Base-by-base conservation (phyloP, 305 asterid genomes). In the Petunia hybrid region DNA sequence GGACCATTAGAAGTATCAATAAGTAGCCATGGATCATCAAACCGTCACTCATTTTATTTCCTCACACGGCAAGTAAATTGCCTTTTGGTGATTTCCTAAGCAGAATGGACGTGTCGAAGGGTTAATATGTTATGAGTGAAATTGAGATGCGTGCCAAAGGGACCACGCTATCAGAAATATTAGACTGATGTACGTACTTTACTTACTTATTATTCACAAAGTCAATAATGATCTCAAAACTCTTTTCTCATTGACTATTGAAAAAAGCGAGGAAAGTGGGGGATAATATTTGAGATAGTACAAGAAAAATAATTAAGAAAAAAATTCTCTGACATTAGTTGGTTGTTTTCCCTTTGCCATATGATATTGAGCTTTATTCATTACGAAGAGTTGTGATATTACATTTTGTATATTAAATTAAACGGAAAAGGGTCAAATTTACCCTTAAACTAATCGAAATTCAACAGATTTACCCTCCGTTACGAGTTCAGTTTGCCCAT, bases 61-160 rank as follows among this genome's bases (percentile, higher is more conserved):
- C 65, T 46, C 71, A 81, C 77, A 86, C 83, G 90, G 83, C 88
- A 86, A 84, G 85, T 79, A 87, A 84, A 61, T 6, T 41, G 81
- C 80, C 75, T 41, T 42, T 43, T 67, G 40, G 14, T 22, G 16
- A 46, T 46, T 56, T 63, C 70, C 68, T 60, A 42, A 77, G 78
- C 57, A 71, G 61, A 81, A 36, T 39, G 59, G 79, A 85, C 87
- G 85, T 85, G 86, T 80, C 86, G 36, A 68, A 41, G 55, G 70
- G 59, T 16, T 42, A 82, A 41, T 22, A 22, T 36, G 3, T 48
- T 51, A 64, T n/a, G 45, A 31, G 65, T 13, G 7, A 57, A 77
- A 81, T 88, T 42, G 88, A 67, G 84, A 86, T 86, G 84, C 31
- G 87, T 79, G 66, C 41, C 8, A 3, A 51, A 22, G 45, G 89